These are phyloP conservation scores for Eutrema heterophyllum DNA, from an alignment of 345 rosid species.

Conservation along the genomic window DNA sequence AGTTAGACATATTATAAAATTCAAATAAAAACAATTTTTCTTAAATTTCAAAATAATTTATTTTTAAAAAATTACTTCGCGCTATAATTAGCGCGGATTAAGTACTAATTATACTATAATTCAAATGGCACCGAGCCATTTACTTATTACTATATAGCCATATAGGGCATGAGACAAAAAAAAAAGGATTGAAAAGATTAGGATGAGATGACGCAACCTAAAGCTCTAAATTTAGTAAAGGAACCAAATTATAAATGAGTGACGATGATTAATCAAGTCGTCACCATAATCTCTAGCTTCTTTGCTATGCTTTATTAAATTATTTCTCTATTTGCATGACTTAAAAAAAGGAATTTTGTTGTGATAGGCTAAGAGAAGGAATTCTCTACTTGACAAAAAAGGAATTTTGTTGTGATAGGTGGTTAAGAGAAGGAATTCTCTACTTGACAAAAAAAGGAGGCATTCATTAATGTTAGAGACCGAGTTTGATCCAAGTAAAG, in stretches of 20 bases:
- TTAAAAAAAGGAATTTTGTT: too few relatives aligned
- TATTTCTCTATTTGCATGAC: neutral
- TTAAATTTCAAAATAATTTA: too few relatives aligned
- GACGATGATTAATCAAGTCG: conserved; percentile 9
- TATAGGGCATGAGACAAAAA: conserved; percentile 12
- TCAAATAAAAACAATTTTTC: too few relatives aligned
- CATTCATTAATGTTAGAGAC: neutral
- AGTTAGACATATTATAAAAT: too few relatives aligned
- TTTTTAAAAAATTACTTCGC: too few relatives aligned
- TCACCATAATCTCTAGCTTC: conserved; percentile 19
- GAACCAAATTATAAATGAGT: neutral
- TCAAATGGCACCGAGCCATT: neutral
- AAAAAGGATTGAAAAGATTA: neutral
- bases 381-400: neutral
- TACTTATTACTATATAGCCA: conserved; percentile 13
- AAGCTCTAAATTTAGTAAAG: neutral
- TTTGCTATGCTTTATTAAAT: neutral
- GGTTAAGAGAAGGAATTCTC: too few relatives aligned
- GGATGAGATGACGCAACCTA: conserved; percentile 17
- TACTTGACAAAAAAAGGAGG: neutral
- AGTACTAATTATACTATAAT: neutral
- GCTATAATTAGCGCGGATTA: too few relatives aligned
- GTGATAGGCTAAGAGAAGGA: too few relatives aligned
- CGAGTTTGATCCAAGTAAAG: neutral
- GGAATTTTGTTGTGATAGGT: too few relatives aligned